Evolutionary conservation across 805 yeast genomes (phyloP).

Genomic region (Gaillardinia entomophila): DNA sequence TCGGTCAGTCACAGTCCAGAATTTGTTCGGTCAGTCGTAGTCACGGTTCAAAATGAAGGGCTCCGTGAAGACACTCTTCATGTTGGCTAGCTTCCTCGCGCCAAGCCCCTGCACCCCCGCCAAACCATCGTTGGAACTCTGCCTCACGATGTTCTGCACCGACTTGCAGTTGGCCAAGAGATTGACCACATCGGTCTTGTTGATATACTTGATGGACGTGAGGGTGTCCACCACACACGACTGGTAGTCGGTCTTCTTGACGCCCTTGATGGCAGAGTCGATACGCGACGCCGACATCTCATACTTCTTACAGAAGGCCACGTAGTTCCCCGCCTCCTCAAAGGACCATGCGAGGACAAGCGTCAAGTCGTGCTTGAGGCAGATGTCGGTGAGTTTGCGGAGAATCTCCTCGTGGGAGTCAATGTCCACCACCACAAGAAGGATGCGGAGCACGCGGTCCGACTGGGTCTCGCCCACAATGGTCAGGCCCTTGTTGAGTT

Average conservation of each 20-base stretch:
- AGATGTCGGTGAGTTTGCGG: conserved; percentile 42
- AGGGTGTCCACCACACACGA: conserved; percentile 40
- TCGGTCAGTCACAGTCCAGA: too few species aligned
- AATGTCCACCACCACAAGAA: conserved; percentile 62
- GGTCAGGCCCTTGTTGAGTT: conserved; percentile 33
- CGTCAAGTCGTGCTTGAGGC: conserved; percentile 44
- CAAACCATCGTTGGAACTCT: conserved; percentile 17
- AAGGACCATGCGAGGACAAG: conserved; percentile 49
- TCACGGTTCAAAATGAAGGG: conserved; percentile 45
- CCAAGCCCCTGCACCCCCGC: conserved; percentile 46
- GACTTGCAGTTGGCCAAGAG: conserved; percentile 44
- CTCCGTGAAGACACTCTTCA: conserved; percentile 38
- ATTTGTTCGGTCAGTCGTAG: too few species aligned
- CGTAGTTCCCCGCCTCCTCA: conserved; percentile 42
- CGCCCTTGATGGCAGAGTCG: conserved; percentile 38
- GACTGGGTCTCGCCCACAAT: conserved; percentile 19
- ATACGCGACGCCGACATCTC: conserved; percentile 1
- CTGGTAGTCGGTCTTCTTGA: conserved; percentile 37
- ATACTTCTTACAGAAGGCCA: conserved; percentile 14
- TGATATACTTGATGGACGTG: conserved; percentile 42
- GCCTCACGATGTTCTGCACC: conserved; percentile 33
- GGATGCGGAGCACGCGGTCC: conserved; percentile 43
- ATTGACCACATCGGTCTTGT: conserved; percentile 50
- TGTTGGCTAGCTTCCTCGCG: conserved; percentile 35
- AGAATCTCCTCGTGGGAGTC: conserved; percentile 48